Evolutionary conservation across 1,139 yeast genomes (phyloP), one percentile per base, ranked within the genome.

Genomic region (Arxiozyma telluris): DNA sequence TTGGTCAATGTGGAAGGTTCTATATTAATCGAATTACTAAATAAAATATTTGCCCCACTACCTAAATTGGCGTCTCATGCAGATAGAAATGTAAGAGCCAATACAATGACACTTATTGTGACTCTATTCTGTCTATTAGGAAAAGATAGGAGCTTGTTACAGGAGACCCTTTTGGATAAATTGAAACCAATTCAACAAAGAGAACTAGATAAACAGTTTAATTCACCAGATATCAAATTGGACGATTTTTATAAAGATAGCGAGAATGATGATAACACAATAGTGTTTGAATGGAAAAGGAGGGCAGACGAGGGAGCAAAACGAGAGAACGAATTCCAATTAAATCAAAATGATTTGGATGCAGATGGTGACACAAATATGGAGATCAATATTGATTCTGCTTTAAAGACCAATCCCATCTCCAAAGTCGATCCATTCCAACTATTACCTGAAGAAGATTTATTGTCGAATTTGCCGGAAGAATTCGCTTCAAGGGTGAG

Each of bases 131-230:
- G 81, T 58, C 87, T 95, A 87, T 78, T 87, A 68, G 95, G 94
- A 4, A 81, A 76, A 34, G 75, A 82, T 0, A 58, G 55, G 34
- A 52, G 47, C 18, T 49, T 66, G 5, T 73, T 89, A 51, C 81
- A 82, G 52, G 75, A 78, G 17, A 68, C 82, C 0, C 71, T 90
- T 45, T 79, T 90, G 56, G 80, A 85, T 1, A 83, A 82, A 39
- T 75, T 93, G 67, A 93, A 93, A 66, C 96, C 97, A 0, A 89
- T 90, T 17, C 98, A 93, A 68, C 94, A 89, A 69, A 87, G 85
- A 61, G 98, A 93, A 63, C 76, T 94, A 56, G 77, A 82, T 4
- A 80, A 81, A 44, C 83, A 78, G 21, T 89, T 93, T 68, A 73
- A 34, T 23, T n/a, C 51, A 20, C 7, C 49, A 15, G 53, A 49